phyloP scores from a whole-genome alignment of 768 basidiomycete genomes.

The Termitomyces sp. region DNA sequence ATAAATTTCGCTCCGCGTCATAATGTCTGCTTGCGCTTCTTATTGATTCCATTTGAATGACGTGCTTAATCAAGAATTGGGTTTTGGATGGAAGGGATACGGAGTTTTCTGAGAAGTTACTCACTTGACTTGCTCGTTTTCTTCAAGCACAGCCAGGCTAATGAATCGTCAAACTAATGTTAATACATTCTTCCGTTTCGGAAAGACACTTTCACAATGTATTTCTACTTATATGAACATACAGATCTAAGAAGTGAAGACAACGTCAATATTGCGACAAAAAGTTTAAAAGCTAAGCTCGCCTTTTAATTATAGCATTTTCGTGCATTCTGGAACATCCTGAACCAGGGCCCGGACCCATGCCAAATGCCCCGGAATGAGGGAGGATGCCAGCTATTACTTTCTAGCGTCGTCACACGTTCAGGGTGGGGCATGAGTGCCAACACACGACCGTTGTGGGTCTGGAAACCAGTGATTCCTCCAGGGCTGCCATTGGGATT shows the following conservation, averaged over 20 bases:
- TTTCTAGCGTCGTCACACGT: constrained; percentile 70
- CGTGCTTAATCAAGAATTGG: no score
- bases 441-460: constrained; percentile 82
- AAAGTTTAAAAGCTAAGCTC: not conserved
- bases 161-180: not conserved
- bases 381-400: constrained; percentile 88
- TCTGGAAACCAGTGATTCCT: constrained; percentile 87
- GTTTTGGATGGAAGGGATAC: no score
- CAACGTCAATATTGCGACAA: not conserved
- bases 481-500: constrained; percentile 84
- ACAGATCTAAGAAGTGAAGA: not conserved
- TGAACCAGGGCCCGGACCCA: constrained; percentile 90
- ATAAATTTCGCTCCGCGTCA: no score
- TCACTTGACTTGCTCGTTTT: no score
- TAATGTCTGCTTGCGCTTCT: no score
- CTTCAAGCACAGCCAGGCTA: no score
- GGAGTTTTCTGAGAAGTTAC: no score
- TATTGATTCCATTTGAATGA: no score
- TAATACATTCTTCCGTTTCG: not conserved
- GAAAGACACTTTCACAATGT: not conserved
- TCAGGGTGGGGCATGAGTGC: constrained; percentile 99
- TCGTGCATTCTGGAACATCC: constrained; percentile 87
- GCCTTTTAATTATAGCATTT: constrained; percentile 43
- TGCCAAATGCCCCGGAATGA: constrained; percentile 54
- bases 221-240: not conserved